These are phyloP conservation scores for Neonectria punicea DNA, from an alignment of 2,329 filamentous ascomycete genomes.

Conservation along the genomic window DNA sequence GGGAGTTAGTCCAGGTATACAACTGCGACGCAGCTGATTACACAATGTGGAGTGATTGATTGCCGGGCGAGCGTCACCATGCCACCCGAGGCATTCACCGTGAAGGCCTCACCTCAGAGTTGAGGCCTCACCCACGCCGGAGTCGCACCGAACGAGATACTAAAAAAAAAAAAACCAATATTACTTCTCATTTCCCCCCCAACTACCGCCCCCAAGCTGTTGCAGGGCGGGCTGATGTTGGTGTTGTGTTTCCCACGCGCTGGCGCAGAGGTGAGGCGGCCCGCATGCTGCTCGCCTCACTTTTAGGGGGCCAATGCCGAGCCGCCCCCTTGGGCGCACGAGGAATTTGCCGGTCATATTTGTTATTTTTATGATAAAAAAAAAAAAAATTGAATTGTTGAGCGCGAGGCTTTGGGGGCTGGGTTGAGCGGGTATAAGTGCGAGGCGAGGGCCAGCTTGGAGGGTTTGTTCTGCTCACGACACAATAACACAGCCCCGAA, in stretches of 20 bases:
- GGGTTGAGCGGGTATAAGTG: neutral
- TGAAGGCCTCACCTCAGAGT: neutral
- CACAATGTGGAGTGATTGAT: neutral
- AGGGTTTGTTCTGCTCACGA: neutral
- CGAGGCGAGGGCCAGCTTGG: neutral
- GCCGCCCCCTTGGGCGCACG: neutral
- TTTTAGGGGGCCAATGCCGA: neutral
- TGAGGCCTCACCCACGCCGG: neutral
- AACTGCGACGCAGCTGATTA: neutral
- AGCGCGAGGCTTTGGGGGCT: neutral
- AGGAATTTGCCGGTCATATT: neutral
- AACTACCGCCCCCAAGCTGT: neutral
- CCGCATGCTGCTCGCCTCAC: constrained; percentile 1
- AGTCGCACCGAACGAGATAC: neutral
- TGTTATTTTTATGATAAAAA: neutral
- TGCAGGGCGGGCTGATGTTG: neutral
- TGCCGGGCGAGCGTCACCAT: neutral
- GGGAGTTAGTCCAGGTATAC: neutral
- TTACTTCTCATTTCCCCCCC: neutral
- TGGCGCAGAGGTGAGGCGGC: neutral
- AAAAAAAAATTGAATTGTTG: neutral
- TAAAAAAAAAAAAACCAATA: neutral
- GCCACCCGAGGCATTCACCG: neutral
- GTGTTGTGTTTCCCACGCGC: neutral
- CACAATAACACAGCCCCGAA: neutral